phyloP scores from a whole-genome alignment of 768 basidiomycete genomes.

The Ramaria sp. region DNA sequence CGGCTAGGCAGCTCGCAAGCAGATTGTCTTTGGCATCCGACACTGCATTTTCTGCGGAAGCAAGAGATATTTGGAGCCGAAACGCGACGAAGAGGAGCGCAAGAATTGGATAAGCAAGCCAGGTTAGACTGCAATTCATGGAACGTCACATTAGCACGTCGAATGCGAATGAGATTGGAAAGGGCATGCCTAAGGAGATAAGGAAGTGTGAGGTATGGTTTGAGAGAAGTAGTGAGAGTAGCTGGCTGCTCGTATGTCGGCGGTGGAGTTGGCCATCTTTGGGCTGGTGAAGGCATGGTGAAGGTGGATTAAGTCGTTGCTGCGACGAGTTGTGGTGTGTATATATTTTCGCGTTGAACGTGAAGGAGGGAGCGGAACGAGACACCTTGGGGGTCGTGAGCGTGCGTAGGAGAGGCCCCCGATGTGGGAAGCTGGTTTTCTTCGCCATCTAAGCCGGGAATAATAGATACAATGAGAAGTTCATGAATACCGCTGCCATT shows the following conservation, averaged over 20 bases:
- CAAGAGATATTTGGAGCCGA: conserved; percentile 63
- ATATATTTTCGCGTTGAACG: neutral
- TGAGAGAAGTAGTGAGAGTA: conserved; percentile 31
- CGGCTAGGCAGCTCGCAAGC: conserved; percentile 76
- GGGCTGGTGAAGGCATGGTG: conserved; percentile 28
- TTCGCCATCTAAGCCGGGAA: neutral
- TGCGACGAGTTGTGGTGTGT: neutral
- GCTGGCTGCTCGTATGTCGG: conserved; percentile 14
- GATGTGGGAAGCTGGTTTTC: neutral
- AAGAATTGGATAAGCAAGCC: conserved; percentile 86
- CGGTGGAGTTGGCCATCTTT: conserved; percentile 15
- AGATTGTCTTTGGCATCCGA: conserved; percentile 62
- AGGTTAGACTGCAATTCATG: conserved; percentile 45
- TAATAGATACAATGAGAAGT: neutral
- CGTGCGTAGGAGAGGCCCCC: neutral
- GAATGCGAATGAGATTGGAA: neutral
- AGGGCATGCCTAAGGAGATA: conserved; percentile 54
- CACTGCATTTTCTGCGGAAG: conserved; percentile 55
- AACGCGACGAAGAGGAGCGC: conserved; percentile 85
- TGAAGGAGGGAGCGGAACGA: conserved; percentile 4
- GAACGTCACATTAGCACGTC: neutral
- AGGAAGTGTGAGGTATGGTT: conserved; percentile 74
- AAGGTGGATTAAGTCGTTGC: conserved; percentile 2
- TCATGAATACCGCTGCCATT: neutral
- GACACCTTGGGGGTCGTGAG: neutral